These are phyloP conservation scores for Yarrowia phangngaensis DNA, from an alignment of 805 yeast species.

Conservation along the genomic window DNA sequence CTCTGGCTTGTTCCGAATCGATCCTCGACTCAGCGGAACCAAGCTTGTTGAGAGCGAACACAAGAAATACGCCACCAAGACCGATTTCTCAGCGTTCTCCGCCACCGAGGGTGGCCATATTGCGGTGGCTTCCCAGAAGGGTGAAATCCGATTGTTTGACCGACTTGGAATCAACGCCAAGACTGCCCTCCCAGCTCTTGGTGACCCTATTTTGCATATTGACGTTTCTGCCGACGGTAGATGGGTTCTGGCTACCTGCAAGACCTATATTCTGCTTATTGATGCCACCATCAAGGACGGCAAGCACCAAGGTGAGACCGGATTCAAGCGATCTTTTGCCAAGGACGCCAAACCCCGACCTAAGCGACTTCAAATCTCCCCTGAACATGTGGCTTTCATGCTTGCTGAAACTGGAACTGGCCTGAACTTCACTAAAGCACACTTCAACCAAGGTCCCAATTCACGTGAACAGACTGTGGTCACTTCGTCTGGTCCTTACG, in stretches of 20 bases:
- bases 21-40: conserved; percentile 63
- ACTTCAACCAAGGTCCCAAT: conserved; percentile 68
- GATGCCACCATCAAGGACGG: conserved; percentile 64
- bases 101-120: conserved; percentile 71
- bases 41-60: conserved; percentile 57
- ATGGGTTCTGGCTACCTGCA: conserved; percentile 78
- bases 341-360: conserved; percentile 66
- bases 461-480: conserved; percentile 66
- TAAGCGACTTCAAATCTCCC: conserved; percentile 59
- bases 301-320: conserved; percentile 54
- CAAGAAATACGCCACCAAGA: conserved; percentile 54
- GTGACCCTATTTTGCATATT: conserved; percentile 64
- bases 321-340: conserved; percentile 62
- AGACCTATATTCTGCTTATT: conserved; percentile 62
- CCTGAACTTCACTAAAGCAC: conserved; percentile 64
- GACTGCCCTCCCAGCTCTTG: conserved; percentile 75
- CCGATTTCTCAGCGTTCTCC: conserved; percentile 55
- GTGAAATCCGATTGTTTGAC: conserved; percentile 73
- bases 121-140: conserved; percentile 71
- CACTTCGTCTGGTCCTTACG: conserved; percentile 77
- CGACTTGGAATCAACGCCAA: conserved; percentile 71
- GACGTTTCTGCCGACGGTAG: conserved; percentile 76
- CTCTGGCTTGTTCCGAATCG: conserved; percentile 67
- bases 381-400: conserved; percentile 69
- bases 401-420: conserved; percentile 48